Evolutionary conservation across 2,329 filamentous ascomycete genomes (phyloP).

Genomic region (Lasiodiplodia sp.): DNA sequence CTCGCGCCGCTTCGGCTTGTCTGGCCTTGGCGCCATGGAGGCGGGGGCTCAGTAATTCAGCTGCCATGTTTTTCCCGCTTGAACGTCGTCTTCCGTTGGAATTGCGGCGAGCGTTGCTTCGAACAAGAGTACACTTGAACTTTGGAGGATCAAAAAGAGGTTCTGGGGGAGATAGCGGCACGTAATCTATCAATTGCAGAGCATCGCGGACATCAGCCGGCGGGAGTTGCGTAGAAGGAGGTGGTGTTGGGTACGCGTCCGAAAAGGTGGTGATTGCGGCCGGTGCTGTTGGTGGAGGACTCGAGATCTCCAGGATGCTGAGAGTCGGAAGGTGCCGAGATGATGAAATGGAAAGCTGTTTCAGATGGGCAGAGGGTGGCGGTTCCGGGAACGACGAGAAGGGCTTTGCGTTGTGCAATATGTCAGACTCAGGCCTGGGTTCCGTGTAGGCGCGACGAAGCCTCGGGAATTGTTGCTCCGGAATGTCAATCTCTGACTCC

Average conservation of each 20-base stretch:
- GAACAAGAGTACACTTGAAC: constrained; percentile 16
- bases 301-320: background rate
- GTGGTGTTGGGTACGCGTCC: constrained; percentile 9
- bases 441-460: constrained; percentile 12
- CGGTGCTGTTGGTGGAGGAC: background rate
- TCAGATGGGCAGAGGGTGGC: constrained; percentile 2
- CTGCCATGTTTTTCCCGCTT: constrained; percentile 23
- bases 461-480: background rate
- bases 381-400: constrained; percentile 14
- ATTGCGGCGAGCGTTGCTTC: constrained; percentile 23
- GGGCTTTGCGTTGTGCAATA: constrained; percentile 3
- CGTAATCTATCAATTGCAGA: background rate
- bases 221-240: constrained; percentile 17
- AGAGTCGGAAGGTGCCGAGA: background rate
- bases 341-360: background rate
- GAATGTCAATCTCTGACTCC: constrained; percentile 4
- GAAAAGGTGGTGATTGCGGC: background rate
- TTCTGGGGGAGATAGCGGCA: constrained; percentile 2
- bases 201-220: constrained; percentile 16
- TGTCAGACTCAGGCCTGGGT: background rate
- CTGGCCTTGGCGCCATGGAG: constrained; percentile 58
- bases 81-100: constrained; percentile 15
- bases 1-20: constrained; percentile 72
- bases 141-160: background rate
- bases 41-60: constrained; percentile 21